Evolutionary conservation across 768 basidiomycete species (phyloP).

Genomic region (Leccinum sublutescens): DNA sequence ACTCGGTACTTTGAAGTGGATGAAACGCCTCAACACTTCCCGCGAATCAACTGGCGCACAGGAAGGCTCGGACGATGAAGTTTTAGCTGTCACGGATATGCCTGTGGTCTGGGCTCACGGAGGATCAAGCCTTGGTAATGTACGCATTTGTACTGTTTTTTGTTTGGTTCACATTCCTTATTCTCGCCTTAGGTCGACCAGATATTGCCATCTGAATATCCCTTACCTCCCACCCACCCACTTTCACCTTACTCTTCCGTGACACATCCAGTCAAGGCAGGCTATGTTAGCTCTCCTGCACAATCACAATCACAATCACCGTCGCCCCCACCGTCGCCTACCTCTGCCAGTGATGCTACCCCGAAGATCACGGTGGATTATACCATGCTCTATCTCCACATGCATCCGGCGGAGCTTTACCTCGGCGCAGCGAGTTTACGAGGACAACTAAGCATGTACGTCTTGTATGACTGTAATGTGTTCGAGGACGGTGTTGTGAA

Average conservation of each 20-base stretch:
- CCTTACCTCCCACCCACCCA: conserved; percentile 22
- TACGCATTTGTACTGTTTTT: conserved; percentile 1
- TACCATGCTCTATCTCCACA: conserved; percentile 31
- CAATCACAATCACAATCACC: not conserved
- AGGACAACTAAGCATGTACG: conserved; percentile 33
- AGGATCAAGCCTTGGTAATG: conserved; percentile 32
- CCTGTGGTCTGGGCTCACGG: conserved; percentile 15
- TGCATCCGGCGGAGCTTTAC: conserved; percentile 44
- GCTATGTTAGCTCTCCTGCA: conserved; percentile 1
- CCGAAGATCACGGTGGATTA: conserved; percentile 16
- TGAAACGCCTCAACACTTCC: conserved; percentile 13
- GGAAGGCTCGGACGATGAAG: conserved; percentile 17
- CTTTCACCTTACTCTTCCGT: conserved; percentile 23
- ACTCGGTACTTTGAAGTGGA: conserved; percentile 22
- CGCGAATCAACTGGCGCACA: not conserved
- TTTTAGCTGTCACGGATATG: conserved; percentile 6
- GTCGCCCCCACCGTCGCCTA: not conserved
- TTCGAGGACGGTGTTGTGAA: conserved; percentile 39
- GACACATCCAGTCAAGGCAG: conserved; percentile 16
- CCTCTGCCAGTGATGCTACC: not conserved
- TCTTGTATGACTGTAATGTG: conserved; percentile 46
- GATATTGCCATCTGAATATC: conserved; percentile 38
- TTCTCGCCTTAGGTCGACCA: conserved; percentile 31
- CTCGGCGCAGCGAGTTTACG: conserved; percentile 40
- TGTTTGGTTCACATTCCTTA: conserved; percentile 1